Base-by-base conservation (phyloP, 106 monocot species). In the Allium fistulosum region DNA sequence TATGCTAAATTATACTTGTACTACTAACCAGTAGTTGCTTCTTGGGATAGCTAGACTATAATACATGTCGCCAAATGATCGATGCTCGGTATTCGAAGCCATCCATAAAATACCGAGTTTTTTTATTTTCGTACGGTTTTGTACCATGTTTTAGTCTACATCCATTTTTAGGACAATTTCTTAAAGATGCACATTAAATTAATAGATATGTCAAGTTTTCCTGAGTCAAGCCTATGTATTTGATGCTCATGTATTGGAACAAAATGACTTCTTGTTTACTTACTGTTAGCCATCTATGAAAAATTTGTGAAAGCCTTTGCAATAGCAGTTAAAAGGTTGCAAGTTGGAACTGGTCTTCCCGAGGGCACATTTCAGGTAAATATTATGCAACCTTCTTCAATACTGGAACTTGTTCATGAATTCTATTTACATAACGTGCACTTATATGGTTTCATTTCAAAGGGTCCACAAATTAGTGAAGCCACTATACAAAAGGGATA, bases 391-490 rank as follows among this genome's bases (percentile, higher is more conserved):
- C 48, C 11, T 66, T 60, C 46, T 67, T 28, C 28, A 15, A 18
- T 53, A 45, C 48, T 59, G 37, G 28, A 10, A n/a, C 62, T 67
- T 37, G 64, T n/a, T 37, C 7, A 67, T 55, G 17, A 66, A 58
- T 65, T 8, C 46, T 51, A 58, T 71, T 53, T 53, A 15, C 53
- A 10, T 3, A 11, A 2, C 4, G 2, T 6, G 53, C 3, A 10
- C 3, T 53, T 53, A 1, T 53, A 11, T 53, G 3, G 1, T 53
- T 53, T 46, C 71, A 57, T 14, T 49, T 68, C 75, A 28, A 80
- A 96, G 95, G 95, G 95, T 57, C 95, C 91, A 57, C 80, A 91
- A 69, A 96, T 91, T 60, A 96, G 85, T 84, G 91, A 91, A 88
- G 83, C 83, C 78, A 88, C 95, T 56, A 72, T 96, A 51, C 61